Evolutionary conservation across 2,329 filamentous ascomycete species (phyloP), one percentile per base, ranked within the genome.

Genomic region (Verticillium longisporum): DNA sequence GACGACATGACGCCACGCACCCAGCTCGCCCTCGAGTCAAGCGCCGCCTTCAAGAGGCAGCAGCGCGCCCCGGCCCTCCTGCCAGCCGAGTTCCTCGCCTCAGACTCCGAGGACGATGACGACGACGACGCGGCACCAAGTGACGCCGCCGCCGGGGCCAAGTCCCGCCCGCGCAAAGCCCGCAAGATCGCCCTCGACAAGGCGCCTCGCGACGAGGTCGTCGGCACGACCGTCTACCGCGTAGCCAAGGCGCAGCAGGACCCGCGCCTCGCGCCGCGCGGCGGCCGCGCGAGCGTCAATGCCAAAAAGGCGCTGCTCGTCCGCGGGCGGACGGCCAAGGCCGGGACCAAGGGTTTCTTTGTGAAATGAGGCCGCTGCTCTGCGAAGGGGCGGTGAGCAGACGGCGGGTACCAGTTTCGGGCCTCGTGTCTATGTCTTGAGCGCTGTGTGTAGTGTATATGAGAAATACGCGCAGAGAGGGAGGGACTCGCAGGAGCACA

Each of bases 151-250:
- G 66, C 64, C 21, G 62, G 64, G 36, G 66, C 61, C 57, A 45
- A 63, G 65, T 32, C 58, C 68, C 66, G 64, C 68, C 74, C 61
- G 21, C 61, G 62, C 36, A 80, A 77, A 71, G 78, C 75, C 67
- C 77, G 79, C 62, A 81, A 74, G 63, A 74, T 83, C 57, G 71
- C 73, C 41, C 62, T 61, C 18, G 60, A 53, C 56, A 75, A 72
- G 61, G 72, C 71, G 14, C 77, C 78, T 9, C 72, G 71, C 55
- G 83, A 86, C 66, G 73, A 78, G 67, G 72, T 74, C 57, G 71
- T 84, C n/a, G 83, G 83, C 2, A 73, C 77, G 13, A 86, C 83
- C 2, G 77, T 82, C 58, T 86, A 83, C 67, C 74, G 83, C 21
- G 79, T 84, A 63, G 72, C 73, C 6, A 26, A 41, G 13, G 74